These are phyloP conservation scores for Musa itinerans DNA, from an alignment of 176 grass and related monocot genomes.

Conservation along the genomic window DNA sequence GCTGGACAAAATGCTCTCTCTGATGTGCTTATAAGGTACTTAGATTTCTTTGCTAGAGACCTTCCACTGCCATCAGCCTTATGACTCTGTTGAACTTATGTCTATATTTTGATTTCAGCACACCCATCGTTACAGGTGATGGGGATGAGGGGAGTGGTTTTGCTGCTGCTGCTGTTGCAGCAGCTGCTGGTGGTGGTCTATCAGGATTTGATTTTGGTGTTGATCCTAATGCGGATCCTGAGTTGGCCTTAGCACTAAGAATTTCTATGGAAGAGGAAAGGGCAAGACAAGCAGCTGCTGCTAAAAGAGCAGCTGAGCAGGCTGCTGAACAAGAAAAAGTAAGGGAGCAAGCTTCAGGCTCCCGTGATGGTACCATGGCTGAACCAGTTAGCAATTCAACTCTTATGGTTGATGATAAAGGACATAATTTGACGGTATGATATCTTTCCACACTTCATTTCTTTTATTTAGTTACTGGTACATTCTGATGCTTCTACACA, in stretches of 20 bases:
- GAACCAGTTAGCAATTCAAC: constrained; percentile 6
- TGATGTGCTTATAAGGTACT: constrained; percentile 86
- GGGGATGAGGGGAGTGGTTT: constrained; percentile 89
- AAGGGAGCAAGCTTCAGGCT: constrained; percentile 10
- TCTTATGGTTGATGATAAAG: constrained; percentile 7
- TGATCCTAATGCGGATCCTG: constrained; percentile 93
- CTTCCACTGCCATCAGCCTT: too few species aligned
- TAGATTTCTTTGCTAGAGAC: too few species aligned
- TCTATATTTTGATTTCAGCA: constrained; percentile 28
- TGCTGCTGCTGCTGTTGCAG: constrained; percentile 71
- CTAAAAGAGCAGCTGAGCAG: constrained; percentile 27
- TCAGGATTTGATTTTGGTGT: constrained; percentile 91
- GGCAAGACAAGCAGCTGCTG: constrained; percentile 79
- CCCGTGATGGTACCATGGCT: constrained; percentile 19
- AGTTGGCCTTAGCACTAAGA: constrained; percentile 77
- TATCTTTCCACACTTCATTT: not conserved
- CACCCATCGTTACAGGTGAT: constrained; percentile 93
- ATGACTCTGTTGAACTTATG: too few species aligned
- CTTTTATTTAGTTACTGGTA: not conserved
- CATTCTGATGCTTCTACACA: not conserved
- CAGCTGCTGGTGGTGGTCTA: constrained; percentile 53
- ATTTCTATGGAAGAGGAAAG: constrained; percentile 98
- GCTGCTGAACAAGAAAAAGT: constrained; percentile 25
- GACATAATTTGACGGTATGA: constrained; percentile 9
- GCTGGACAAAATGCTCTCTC: constrained; percentile 66